Base-by-base conservation (phyloP, 495 filamentous ascomycete species). In the Podospora tetraspora region DNA sequence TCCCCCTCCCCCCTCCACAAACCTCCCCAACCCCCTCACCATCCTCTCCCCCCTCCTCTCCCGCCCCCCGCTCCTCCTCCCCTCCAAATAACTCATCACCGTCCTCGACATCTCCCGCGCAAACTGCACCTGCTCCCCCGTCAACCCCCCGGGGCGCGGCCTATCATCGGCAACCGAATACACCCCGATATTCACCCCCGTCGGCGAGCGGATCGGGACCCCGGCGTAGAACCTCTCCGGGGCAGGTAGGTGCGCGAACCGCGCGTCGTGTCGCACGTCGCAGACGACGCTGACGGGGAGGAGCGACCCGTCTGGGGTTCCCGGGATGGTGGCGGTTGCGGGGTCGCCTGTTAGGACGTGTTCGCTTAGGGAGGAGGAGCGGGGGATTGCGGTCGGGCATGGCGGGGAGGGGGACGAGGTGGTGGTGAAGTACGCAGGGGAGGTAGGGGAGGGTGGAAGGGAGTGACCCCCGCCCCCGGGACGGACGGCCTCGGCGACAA, bases 101-200 rank as follows among this genome's bases (percentile, higher is more conserved):
- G 87, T 83, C 57, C 75, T 70, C 0, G 87, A 83, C 68, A 91
- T 76, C 32, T 79, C 76, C 24, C 75, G 75, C 78, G 85, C 77
- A 59, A 81, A 81, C 59, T 78, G 72, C 7, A 76, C 78, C 62
- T 81, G 76, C 3, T 79, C 74, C 4, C 73, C 68, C 19, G 62
- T 72, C 10, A 85, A 70, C 3, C 79, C 80, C 7, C 81, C 70
- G 12, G 76, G 77, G 10, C 83, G 78, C 8, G 86, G 84, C 32
- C 79, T 76, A 37, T 85, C 79, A 72, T 92, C 90, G 6, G 91
- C 72, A 13, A 92, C 80, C 64, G 88, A 91, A 60, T 92, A 82
- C 21, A 85, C 89, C 25, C 91, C 91, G 70, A 94, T 89, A 27
- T 89, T 88, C 72, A 91, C 85, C 11, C 87, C 89, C 12, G 82